Evolutionary conservation across 176 grass and related monocot species (phyloP).

Genomic region (Zizania latifolia): DNA sequence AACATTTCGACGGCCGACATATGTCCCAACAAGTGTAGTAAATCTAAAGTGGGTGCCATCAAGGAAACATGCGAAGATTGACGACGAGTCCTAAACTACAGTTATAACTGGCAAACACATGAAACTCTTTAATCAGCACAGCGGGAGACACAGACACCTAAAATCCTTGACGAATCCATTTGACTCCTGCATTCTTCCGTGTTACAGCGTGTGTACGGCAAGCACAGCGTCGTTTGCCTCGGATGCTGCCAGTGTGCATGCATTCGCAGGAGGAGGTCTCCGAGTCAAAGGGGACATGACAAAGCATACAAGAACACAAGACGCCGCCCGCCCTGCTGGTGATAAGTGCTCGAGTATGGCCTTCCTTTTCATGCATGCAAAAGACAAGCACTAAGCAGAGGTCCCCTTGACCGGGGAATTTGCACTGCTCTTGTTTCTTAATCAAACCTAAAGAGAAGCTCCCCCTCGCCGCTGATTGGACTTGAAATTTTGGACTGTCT

Average conservation of each 20-base stretch:
- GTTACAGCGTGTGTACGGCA: no score
- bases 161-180: neutral
- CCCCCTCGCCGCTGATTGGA: neutral
- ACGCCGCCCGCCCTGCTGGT: no score
- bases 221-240: neutral
- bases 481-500: neutral
- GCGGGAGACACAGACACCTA: neutral
- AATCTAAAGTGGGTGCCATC: neutral
- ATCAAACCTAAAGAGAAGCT: neutral
- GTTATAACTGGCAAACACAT: no score
- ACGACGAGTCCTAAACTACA: no score
- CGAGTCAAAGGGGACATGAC: slow-evolving; percentile 10
- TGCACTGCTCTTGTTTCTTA: slow-evolving; percentile 14
- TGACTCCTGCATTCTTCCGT: neutral
- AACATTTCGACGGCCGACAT: no score
- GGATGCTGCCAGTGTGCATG: slow-evolving; percentile 8
- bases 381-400: slow-evolving; percentile 5
- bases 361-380: neutral
- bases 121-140: neutral
- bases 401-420: neutral
- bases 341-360: no score
- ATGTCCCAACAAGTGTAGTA: no score
- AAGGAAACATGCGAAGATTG: no score
- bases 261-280: neutral
- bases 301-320: neutral